Evolutionary conservation across 2,329 filamentous ascomycete species (phyloP).

Genomic region (Diaporthe citriasiana): DNA sequence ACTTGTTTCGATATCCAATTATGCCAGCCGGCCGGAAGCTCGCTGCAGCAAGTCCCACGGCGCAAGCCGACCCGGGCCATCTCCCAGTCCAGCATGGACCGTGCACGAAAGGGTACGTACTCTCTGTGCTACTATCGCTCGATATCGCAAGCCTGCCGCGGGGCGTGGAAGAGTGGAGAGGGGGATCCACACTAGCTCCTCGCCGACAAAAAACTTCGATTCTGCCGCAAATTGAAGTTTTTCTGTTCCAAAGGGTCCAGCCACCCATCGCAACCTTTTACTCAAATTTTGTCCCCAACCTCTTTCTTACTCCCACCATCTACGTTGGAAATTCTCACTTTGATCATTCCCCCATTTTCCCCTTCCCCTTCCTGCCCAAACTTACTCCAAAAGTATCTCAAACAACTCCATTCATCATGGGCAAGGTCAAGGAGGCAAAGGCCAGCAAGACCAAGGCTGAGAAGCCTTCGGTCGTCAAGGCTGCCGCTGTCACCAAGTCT

Average conservation of each 20-base stretch:
- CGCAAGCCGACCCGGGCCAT: background rate
- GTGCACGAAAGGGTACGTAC: conserved; percentile 31
- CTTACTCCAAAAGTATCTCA: conserved; percentile 21
- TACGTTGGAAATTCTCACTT: conserved; percentile 38
- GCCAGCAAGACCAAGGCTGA: conserved; percentile 66
- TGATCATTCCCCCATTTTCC: conserved; percentile 40
- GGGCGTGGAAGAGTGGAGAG: background rate
- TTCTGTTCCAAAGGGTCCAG: conserved; percentile 40
- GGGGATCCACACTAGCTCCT: conserved; percentile 24
- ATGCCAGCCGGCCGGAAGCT: conserved; percentile 32
- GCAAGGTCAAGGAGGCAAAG: conserved; percentile 74
- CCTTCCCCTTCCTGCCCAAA: conserved; percentile 43
- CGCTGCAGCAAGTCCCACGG: conserved; percentile 4
- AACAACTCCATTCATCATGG: conserved; percentile 64
- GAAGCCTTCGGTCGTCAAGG: conserved; percentile 71
- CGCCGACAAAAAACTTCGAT: conserved; percentile 28
- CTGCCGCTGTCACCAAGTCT: conserved; percentile 76
- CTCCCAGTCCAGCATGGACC: conserved; percentile 16
- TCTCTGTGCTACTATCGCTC: background rate
- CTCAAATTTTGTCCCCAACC: conserved; percentile 18
- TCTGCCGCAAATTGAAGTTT: conserved; percentile 36
- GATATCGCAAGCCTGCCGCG: conserved; percentile 33
- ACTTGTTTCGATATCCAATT: conserved; percentile 38
- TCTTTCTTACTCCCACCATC: conserved; percentile 34
- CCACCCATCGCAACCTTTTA: conserved; percentile 33